Conservation (phyloP, 148 eudicot species). For the Dianthus caryophyllus region DNA sequence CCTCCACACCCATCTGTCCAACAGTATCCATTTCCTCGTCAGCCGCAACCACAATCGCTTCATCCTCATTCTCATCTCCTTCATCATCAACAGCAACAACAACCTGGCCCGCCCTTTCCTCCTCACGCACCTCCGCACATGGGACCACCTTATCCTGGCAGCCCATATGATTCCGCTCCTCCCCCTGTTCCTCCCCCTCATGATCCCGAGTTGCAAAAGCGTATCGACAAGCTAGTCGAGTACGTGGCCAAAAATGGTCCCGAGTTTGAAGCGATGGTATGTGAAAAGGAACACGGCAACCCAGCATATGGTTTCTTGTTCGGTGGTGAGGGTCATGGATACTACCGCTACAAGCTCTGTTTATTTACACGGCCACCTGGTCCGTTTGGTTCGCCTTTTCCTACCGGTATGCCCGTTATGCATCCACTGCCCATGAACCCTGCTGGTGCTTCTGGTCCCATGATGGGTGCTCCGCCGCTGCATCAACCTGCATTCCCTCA, state of each 20-base stretch:
- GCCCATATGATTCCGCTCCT: constrained; percentile 74
- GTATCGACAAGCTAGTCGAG: constrained; percentile 85
- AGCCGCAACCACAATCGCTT: constrained; percentile 59
- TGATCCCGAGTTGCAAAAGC: constrained; percentile 84
- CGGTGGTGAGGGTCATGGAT: constrained; percentile 93
- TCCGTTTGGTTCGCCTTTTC: constrained; percentile 59
- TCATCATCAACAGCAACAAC: constrained; percentile 70
- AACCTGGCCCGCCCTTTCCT: constrained; percentile 62
- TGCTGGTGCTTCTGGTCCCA: constrained; percentile 35
- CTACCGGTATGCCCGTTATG: constrained; percentile 58
- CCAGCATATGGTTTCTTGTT: constrained; percentile 82
- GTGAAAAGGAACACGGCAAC: constrained; percentile 80
- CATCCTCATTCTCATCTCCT: constrained; percentile 69
- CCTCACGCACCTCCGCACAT: constrained; percentile 74
- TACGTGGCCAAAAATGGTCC: constrained; percentile 89
- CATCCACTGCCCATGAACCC: constrained; percentile 53
- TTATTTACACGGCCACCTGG: constrained; percentile 56
- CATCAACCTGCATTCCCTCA: constrained; percentile 69
- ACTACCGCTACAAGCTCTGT: constrained; percentile 86
- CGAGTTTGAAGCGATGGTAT: constrained; percentile 87
- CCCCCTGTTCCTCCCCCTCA: constrained; percentile 80
- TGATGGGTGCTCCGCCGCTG: constrained; percentile 51
- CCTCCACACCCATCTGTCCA: constrained; percentile 79
- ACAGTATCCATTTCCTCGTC: constrained; percentile 70
- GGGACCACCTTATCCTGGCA: constrained; percentile 51